Evolutionary conservation across 257 asterid species (phyloP), one percentile per base, ranked within the genome.

Genomic region (Capsicum baccatum): DNA sequence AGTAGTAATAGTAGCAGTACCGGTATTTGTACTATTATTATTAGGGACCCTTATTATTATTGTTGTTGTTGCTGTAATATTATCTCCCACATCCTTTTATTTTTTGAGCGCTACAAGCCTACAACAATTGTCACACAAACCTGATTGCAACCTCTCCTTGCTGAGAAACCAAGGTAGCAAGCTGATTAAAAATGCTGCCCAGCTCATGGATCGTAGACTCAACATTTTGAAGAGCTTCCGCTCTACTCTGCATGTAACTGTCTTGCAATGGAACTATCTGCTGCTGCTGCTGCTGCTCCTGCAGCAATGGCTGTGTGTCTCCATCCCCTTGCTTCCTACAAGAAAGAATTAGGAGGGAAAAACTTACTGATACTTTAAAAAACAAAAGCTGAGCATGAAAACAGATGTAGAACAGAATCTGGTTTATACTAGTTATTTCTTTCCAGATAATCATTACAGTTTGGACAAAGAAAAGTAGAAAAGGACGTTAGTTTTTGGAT

Each of bases 141-240:
- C 99, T 93, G 89, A 95, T 93, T 82, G 99, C 97, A 83, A 95
- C 58, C 86, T 95, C 99, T 85, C 99, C 99, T 91, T 95, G 99
- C 93, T 95, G 92, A 71, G 99, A 93, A 86, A 95, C 99, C 90
- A 95, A 88, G 14, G 97, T 94, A 55, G 99, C 98, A 56, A 95
- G 91, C 90, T 95, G 99, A 85, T 94, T 94, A 88, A 94, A 95
- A 88, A 95, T 94, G 87, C 80, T 93, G 88, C 98, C 58, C 84
- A 95, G 91, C 92, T 95, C 99, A 85, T 94, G 97, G 83, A 95
- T 95, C 44, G 98, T 94, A 13, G 98, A 94, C 85, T 95, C 99
- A 78, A 92, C 97, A 84, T 93, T 94, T 85, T 94, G 98, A 88
- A 95, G 96, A 87, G 98, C 97, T 86, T 94, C 99, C 3, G 98